These are phyloP conservation scores for Candida peoriensis DNA, from an alignment of 805 yeast species.

Conservation along the genomic window DNA sequence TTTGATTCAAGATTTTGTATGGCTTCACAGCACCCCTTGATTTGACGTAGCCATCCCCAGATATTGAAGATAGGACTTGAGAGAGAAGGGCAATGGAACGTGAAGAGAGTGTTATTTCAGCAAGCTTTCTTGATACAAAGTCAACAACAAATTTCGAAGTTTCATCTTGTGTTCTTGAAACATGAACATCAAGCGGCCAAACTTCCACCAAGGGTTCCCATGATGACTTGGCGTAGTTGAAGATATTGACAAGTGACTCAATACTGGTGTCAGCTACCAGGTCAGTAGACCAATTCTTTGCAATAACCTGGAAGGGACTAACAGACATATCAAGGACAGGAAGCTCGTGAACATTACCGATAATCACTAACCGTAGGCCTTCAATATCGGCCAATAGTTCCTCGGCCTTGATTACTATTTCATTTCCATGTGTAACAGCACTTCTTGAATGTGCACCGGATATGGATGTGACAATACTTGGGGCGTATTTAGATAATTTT, in stretches of 20 bases:
- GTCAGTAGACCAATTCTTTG: conserved; percentile 84
- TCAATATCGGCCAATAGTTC: conserved; percentile 59
- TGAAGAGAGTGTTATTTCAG: conserved; percentile 79
- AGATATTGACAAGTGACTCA: conserved; percentile 66
- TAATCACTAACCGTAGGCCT: conserved; percentile 74
- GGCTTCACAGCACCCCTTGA: conserved; percentile 81
- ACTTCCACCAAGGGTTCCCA: conserved; percentile 96
- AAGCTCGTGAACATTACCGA: conserved; percentile 87
- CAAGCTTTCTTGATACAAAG: conserved; percentile 66
- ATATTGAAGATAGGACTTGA: conserved; percentile 55
- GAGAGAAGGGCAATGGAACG: conserved; percentile 74
- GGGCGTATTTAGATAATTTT: conserved; percentile 60
- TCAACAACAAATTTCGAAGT: conserved; percentile 53
- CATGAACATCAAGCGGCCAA: conserved; percentile 74
- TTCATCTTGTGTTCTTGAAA: conserved; percentile 43
- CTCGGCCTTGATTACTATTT: conserved; percentile 60
- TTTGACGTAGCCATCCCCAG: conserved; percentile 47
- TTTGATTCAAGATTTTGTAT: conserved; percentile 72
- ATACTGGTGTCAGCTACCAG: conserved; percentile 63
- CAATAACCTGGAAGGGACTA: conserved; percentile 60
- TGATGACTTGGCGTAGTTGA: conserved; percentile 81
- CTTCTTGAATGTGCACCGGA: conserved; percentile 31
- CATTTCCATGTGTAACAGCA: conserved; percentile 22
- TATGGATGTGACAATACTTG: conserved; percentile 52
- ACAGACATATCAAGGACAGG: conserved; percentile 79